Evolutionary conservation across 1,284 basidiomycete genomes (phyloP).

Genomic region (Trametes sp.): DNA sequence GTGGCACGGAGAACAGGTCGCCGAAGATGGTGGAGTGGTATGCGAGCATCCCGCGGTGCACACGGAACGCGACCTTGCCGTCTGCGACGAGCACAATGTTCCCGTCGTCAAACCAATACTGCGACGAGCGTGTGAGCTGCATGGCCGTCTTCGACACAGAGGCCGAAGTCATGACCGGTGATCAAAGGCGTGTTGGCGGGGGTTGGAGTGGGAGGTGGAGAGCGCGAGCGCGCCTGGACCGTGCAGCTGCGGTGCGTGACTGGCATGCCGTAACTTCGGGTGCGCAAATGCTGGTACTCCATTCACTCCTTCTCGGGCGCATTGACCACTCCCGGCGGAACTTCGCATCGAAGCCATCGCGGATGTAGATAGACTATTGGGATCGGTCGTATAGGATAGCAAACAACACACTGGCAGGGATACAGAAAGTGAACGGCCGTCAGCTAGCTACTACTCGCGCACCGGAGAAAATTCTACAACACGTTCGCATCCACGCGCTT

Average conservation of each 20-base stretch:
- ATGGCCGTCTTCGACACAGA: no score
- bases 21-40: slow-evolving; percentile 4
- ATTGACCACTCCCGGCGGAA: no score
- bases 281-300: no score
- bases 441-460: slow-evolving; percentile 5
- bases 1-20: background rate
- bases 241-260: no score
- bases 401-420: slow-evolving; percentile 11
- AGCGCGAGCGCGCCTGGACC: no score
- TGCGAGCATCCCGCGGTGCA: slow-evolving; percentile 1
- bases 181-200: no score
- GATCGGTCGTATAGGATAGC: slow-evolving; percentile 10
- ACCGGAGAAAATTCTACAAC: slow-evolving; percentile 8
- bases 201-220: no score
- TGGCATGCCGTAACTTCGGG: no score
- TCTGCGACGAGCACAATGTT: slow-evolving; percentile 4
- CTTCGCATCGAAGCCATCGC: no score
- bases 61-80: background rate
- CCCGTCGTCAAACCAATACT: slow-evolving; percentile 11
- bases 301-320: no score
- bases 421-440: background rate
- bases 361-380: background rate
- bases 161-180: no score
- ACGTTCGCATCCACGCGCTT: background rate
- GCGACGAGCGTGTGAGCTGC: no score